phyloP scores from a whole-genome alignment of 2,329 filamentous ascomycete species.

The Corynespora cassiicola region DNA sequence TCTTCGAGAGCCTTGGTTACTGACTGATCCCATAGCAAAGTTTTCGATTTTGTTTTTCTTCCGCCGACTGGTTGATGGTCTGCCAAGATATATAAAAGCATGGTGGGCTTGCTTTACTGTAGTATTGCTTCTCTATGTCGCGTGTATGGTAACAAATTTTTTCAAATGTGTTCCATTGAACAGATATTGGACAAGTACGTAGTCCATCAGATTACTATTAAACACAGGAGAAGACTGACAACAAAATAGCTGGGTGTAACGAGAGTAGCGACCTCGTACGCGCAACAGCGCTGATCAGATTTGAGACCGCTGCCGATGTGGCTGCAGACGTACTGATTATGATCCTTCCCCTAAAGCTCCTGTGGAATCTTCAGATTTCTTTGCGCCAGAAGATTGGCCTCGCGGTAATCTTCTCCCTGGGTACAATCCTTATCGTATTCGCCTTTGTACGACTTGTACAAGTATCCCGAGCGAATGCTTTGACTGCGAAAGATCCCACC shows the following conservation, averaged over 20 bases:
- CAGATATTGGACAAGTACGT: constrained; percentile 9
- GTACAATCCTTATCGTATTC: constrained; percentile 14
- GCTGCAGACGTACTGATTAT: constrained; percentile 24
- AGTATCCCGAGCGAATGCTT: constrained; percentile 5
- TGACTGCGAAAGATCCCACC: not conserved
- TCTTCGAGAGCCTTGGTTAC: no score
- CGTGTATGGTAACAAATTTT: constrained; percentile 11
- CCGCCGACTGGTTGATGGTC: constrained; percentile 1
- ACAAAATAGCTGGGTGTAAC: constrained; percentile 8
- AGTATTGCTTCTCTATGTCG: constrained; percentile 8
- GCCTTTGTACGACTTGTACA: constrained; percentile 29
- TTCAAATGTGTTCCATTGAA: constrained; percentile 6
- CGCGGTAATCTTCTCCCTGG: constrained; percentile 33
- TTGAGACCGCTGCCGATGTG: constrained; percentile 9
- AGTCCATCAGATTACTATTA: no score
- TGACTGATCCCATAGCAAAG: no score
- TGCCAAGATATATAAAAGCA: constrained; percentile 5
- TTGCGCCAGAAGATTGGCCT: constrained; percentile 32
- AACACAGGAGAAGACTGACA: no score
- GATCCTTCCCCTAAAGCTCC: constrained; percentile 33
- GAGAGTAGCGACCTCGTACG: constrained; percentile 1
- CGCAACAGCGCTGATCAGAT: constrained; percentile 6
- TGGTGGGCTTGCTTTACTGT: constrained; percentile 6
- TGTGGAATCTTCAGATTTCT: constrained; percentile 33
- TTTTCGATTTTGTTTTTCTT: constrained; percentile 8